These are phyloP conservation scores for Apiospora arundinis DNA, from an alignment of 2,329 filamentous ascomycete genomes.

Conservation along the genomic window DNA sequence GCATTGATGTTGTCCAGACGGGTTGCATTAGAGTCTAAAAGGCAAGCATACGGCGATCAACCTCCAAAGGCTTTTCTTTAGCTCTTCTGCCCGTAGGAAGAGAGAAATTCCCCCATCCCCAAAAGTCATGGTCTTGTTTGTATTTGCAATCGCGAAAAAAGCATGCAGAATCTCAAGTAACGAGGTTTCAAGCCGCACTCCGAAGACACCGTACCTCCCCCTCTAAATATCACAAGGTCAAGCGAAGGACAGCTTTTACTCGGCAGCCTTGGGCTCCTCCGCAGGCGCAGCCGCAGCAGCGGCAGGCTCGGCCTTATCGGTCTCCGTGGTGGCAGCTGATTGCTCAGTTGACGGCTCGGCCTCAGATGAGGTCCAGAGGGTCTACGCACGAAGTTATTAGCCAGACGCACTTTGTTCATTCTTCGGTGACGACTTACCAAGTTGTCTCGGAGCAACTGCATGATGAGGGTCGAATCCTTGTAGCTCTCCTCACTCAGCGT, in stretches of 20 bases:
- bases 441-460: slow-evolving; percentile 98
- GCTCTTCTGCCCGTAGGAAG: slow-evolving; percentile 39
- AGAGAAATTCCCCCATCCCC: slow-evolving; percentile 31
- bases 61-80: slow-evolving; percentile 56
- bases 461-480: slow-evolving; percentile 98
- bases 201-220: slow-evolving; percentile 60
- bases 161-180: slow-evolving; percentile 52
- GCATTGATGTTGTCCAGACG: slow-evolving; percentile 56
- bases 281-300: slow-evolving; percentile 53
- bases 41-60: slow-evolving; percentile 53
- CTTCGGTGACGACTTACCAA: slow-evolving; percentile 63
- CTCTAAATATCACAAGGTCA: slow-evolving; percentile 49
- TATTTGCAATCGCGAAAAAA: slow-evolving; percentile 54
- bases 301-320: slow-evolving; percentile 58
- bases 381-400: slow-evolving; percentile 58
- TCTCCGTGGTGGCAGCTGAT: slow-evolving; percentile 59
- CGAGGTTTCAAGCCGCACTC: slow-evolving; percentile 64
- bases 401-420: slow-evolving; percentile 4
- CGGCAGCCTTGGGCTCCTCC: slow-evolving; percentile 73
- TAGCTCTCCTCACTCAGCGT: slow-evolving; percentile 98
- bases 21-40: slow-evolving; percentile 63
- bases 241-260: slow-evolving; percentile 55
- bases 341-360: slow-evolving; percentile 73
- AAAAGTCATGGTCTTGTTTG: slow-evolving; percentile 45
- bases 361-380: slow-evolving; percentile 99